phyloP scores from a whole-genome alignment of 225 moss, liverwort and hornwort species.

The Thuidium tamariscinum region DNA sequence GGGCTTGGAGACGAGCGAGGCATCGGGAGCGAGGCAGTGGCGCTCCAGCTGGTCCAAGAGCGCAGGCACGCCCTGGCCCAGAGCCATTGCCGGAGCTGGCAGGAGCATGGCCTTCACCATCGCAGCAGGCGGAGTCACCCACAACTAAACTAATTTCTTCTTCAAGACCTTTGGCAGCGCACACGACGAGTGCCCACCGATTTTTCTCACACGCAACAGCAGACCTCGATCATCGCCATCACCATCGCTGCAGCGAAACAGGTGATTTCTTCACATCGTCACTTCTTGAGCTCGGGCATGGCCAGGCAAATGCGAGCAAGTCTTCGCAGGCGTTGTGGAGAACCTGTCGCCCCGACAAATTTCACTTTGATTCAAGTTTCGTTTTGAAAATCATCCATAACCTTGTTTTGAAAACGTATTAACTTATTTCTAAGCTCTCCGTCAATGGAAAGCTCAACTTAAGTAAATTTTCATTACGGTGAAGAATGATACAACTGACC shows the following conservation, averaged over 20 bases:
- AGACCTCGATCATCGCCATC: background rate
- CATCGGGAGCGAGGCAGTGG: slow-evolving; percentile 84
- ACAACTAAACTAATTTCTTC: background rate
- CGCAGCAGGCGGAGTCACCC: background rate
- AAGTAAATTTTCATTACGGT: background rate
- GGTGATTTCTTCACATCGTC: background rate
- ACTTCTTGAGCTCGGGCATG: background rate
- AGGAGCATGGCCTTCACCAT: slow-evolving; percentile 91
- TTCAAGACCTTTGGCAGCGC: background rate
- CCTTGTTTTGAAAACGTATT: too few relatives aligned
- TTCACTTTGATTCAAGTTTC: background rate
- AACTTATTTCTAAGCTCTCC: background rate
- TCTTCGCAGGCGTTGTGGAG: background rate
- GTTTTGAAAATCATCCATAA: background rate
- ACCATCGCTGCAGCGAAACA: background rate
- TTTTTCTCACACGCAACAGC: background rate
- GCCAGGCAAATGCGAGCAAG: background rate
- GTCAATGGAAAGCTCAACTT: background rate
- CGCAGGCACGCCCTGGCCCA: slow-evolving; percentile 66
- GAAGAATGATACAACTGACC: background rate
- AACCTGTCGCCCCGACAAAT: background rate
- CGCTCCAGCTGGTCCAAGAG: slow-evolving; percentile 95
- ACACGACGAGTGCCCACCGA: background rate
- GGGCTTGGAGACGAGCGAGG: slow-evolving; percentile 65
- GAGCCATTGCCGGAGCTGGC: slow-evolving; percentile 56